Evolutionary conservation across 768 basidiomycete species (phyloP).

Genomic region (Suillus discolor): DNA sequence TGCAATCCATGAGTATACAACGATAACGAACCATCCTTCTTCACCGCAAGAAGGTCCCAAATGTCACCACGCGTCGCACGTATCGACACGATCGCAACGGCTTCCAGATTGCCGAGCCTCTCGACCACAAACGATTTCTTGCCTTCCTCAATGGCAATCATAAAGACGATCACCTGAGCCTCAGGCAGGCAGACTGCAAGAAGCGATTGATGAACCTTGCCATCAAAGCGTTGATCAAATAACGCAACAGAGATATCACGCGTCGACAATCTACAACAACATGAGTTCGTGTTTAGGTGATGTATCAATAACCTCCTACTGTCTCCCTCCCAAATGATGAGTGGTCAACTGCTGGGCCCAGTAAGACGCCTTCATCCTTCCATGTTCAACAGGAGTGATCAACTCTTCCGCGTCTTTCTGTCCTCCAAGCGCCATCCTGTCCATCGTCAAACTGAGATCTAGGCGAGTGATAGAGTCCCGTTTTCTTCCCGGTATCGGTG

Average conservation of each 20-base stretch:
- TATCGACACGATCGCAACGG: conserved; percentile 57
- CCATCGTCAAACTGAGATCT: conserved; percentile 61
- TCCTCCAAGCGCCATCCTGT: conserved; percentile 67
- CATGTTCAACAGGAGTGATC: conserved; percentile 51
- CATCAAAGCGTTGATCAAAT: conserved; percentile 70
- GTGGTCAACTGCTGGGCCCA: conserved; percentile 69
- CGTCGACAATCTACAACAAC: conserved; percentile 9
- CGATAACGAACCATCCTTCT: conserved; percentile 52
- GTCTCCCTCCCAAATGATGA: conserved; percentile 45
- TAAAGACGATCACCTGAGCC: conserved; percentile 47
- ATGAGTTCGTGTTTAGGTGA: conserved; percentile 9
- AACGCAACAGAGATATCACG: conserved; percentile 51
- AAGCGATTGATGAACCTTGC: conserved; percentile 50
- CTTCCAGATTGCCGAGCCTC: conserved; percentile 42
- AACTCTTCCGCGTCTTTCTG: conserved; percentile 45
- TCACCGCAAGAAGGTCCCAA: conserved; percentile 70
- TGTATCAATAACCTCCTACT: conserved; percentile 45
- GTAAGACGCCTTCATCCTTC: conserved; percentile 68
- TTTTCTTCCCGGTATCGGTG: conserved; percentile 48
- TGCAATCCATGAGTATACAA: conserved; percentile 64
- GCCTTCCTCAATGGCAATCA: conserved; percentile 44
- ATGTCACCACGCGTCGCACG: conserved; percentile 63
- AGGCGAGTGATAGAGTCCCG: conserved; percentile 52
- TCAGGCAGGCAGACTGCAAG: conserved; percentile 59
- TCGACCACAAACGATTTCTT: conserved; percentile 44